Evolutionary conservation across 2,329 filamentous ascomycete genomes (phyloP).

Genomic region (Xylariaceae sp.): DNA sequence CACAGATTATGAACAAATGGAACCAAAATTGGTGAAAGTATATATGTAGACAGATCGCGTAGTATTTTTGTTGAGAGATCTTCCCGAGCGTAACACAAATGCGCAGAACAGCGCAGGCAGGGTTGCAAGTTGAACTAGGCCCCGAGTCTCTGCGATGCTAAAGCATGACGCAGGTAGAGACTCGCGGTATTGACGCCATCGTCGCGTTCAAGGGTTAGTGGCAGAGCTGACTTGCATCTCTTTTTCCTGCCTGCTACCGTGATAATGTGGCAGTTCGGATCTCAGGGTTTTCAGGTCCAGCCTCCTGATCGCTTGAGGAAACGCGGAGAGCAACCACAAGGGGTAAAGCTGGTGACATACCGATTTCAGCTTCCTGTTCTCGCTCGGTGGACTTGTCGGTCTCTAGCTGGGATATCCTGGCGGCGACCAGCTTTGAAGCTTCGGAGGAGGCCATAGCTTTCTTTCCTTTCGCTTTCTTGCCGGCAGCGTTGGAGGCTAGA

Average conservation of each 20-base stretch:
- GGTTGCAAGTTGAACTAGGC: no score
- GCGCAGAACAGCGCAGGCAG: no score
- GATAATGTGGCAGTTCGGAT: not conserved
- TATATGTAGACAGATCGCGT: no score
- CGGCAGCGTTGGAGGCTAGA: slow-evolving; percentile 48
- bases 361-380: slow-evolving; percentile 93
- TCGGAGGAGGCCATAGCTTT: slow-evolving; percentile 83
- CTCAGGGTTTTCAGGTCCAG: not conserved
- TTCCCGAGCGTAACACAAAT: no score
- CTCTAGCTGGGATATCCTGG: slow-evolving; percentile 93
- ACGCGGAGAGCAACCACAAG: not conserved
- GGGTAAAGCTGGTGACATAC: slow-evolving; percentile 44
- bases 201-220: slow-evolving; percentile 5
- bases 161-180: no score
- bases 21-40: no score
- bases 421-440: slow-evolving; percentile 85
- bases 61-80: no score
- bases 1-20: no score
- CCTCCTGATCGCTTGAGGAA: not conserved
- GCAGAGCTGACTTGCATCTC: not conserved
- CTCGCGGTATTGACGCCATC: no score
- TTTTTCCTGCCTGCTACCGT: not conserved
- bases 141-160: no score
- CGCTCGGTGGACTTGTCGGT: slow-evolving; percentile 90
- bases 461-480: slow-evolving; percentile 81